A percentile compares a stretch with the other conserved stretches of the same genome.
Conservation (phyloP, 345 rosid genomes). For the Mangifera indica region DNA sequence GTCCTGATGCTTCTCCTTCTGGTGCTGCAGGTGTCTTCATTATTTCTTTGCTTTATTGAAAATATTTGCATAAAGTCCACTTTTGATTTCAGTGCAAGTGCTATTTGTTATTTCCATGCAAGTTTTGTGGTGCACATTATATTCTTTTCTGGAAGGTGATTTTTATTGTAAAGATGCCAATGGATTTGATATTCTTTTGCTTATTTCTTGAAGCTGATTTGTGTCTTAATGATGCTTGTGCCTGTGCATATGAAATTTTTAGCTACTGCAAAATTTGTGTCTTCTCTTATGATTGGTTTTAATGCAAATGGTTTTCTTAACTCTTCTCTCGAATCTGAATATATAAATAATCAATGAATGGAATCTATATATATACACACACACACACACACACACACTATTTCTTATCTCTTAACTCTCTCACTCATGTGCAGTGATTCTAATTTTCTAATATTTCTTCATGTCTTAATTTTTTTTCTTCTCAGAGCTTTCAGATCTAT, state of each 20-base stretch:
- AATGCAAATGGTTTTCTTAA: not conserved
- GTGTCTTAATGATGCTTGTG: not conserved
- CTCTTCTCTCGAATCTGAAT: not conserved
- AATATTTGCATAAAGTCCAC: conserved; percentile 2
- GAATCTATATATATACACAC: not conserved
- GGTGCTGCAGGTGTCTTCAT: conserved; percentile 82
- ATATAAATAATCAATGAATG: not conserved
- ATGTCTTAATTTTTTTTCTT: not conserved
- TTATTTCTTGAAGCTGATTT: not conserved
- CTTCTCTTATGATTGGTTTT: not conserved
- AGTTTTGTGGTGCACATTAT: not conserved
- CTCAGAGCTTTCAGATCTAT: not conserved
- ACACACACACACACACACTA: not conserved
- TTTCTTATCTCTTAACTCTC: not conserved
- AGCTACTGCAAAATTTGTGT: not conserved
- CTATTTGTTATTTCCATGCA: not conserved
- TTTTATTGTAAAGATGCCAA: not conserved
- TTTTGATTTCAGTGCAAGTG: not conserved
- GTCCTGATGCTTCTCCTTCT: conserved; percentile 95
- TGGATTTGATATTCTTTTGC: not conserved
- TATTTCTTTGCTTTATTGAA: conserved; percentile 11
- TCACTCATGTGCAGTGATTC: not conserved
- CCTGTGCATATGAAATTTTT: not conserved
- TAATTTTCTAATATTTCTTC: not conserved
- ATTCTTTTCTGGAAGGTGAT: not conserved